Evolutionary conservation across 352 stramenopile species (phyloP).

Genomic region (Phytophthora quininea): DNA sequence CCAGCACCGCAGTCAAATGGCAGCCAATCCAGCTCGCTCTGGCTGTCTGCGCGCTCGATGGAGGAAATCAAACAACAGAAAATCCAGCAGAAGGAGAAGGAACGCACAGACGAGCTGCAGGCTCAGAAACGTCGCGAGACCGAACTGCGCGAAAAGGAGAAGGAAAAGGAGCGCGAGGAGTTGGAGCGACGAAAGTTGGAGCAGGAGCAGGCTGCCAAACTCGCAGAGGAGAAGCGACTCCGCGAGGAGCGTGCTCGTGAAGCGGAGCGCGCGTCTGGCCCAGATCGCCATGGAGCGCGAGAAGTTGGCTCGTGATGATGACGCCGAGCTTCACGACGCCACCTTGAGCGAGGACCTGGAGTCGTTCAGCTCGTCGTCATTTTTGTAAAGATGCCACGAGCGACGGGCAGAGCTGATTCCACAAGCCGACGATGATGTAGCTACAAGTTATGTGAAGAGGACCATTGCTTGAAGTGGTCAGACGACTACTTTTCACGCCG

Average conservation of each 20-base stretch:
- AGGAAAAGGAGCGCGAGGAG: constrained; percentile 79
- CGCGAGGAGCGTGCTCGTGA: constrained; percentile 63
- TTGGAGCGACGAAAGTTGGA: constrained; percentile 65
- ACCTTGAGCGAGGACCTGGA: constrained; percentile 82
- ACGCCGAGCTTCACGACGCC: constrained; percentile 72
- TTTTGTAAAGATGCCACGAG: constrained; percentile 63
- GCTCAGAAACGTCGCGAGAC: constrained; percentile 66
- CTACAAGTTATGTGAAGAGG: no score
- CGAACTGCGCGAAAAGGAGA: constrained; percentile 75
- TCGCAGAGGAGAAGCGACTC: constrained; percentile 61
- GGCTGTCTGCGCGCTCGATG: constrained; percentile 83
- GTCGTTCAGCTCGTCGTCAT: constrained; percentile 88
- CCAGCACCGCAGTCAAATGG: constrained; percentile 62
- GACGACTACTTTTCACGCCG: not conserved
- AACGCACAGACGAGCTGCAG: constrained; percentile 71
- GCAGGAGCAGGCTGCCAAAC: constrained; percentile 46
- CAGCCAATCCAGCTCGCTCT: constrained; percentile 80
- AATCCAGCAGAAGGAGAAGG: constrained; percentile 83
- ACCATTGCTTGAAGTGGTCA: no score
- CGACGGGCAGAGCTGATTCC: constrained; percentile 25
- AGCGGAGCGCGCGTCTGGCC: constrained; percentile 58
- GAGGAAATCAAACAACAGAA: constrained; percentile 91
- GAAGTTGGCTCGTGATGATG: constrained; percentile 70
- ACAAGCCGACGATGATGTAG: not conserved
- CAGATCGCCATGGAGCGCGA: constrained; percentile 68